Conservation (phyloP, 805 yeast species). For the Teunomyces pallodes region DNA sequence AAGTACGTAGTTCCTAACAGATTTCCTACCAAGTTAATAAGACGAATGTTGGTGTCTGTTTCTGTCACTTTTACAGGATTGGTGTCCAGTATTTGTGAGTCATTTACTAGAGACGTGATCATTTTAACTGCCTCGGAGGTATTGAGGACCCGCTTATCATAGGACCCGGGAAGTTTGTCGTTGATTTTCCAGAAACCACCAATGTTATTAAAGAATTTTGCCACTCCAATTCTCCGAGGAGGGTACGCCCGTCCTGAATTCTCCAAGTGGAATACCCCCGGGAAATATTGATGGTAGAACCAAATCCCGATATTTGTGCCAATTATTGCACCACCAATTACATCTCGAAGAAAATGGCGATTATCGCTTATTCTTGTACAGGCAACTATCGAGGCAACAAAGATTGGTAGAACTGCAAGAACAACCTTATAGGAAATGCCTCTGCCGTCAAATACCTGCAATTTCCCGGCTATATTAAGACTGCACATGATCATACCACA, state of each 20-base stretch:
- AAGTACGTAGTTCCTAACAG: not conserved
- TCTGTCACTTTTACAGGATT: not conserved
- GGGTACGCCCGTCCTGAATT: constrained; percentile 41
- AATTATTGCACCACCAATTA: constrained; percentile 36
- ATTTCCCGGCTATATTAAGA: constrained; percentile 31
- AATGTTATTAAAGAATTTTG: constrained; percentile 13
- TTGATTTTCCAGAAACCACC: constrained; percentile 10
- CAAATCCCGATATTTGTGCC: constrained; percentile 33
- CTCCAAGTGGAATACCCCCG: constrained; percentile 24
- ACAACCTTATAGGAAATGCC: constrained; percentile 33
- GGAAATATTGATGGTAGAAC: constrained; percentile 43
- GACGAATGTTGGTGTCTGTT: not conserved
- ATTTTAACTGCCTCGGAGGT: constrained; percentile 6
- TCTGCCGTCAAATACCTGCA: constrained; percentile 34
- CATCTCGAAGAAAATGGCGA: constrained; percentile 42
- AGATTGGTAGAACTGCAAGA: constrained; percentile 31
- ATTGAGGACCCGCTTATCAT: constrained; percentile 18
- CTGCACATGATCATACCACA: constrained; percentile 33
- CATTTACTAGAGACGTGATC: not conserved
- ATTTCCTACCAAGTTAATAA: not conserved
- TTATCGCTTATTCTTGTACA: constrained; percentile 48
- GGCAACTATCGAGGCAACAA: constrained; percentile 32
- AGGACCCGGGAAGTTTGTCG: constrained; percentile 21
- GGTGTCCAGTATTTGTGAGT: not conserved
- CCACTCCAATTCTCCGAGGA: constrained; percentile 39